Conservation (phyloP, 257 asterid species). For the Fraxinus anomala region DNA sequence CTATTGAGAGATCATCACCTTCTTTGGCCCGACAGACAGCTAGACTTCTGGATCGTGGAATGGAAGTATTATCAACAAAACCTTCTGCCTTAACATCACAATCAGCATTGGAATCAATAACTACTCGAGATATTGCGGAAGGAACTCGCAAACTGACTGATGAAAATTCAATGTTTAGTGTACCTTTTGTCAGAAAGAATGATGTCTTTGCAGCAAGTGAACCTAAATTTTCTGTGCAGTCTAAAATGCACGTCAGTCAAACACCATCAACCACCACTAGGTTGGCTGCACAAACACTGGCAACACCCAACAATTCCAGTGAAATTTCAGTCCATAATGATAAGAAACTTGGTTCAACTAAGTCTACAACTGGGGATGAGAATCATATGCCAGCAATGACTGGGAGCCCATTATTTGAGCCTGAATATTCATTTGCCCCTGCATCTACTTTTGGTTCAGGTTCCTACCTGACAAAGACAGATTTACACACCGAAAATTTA, state of each 20-base stretch:
- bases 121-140: conserved; percentile 30
- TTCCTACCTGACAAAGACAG: conserved; percentile 27
- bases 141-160: conserved; percentile 31
- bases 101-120: conserved; percentile 32
- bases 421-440: conserved; percentile 35
- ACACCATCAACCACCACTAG: conserved; percentile 32
- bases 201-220: conserved; percentile 33
- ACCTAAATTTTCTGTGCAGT: conserved; percentile 34
- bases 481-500: conserved; percentile 34
- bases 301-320: conserved; percentile 28
- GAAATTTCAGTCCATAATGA: conserved; percentile 29
- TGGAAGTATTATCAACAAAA: conserved; percentile 35
- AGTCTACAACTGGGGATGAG: conserved; percentile 36
- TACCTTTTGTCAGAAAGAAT: conserved; percentile 29
- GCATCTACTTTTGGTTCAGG: conserved; percentile 41
- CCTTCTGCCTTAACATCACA: conserved; percentile 29
- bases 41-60: conserved; percentile 35
- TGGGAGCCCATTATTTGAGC: conserved; percentile 25
- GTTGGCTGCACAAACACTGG: conserved; percentile 36
- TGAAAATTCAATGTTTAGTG: conserved; percentile 37
- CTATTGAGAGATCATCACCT: conserved; percentile 31
- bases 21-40: conserved; percentile 39
- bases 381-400: conserved; percentile 24
- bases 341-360: conserved; percentile 35
- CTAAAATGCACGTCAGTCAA: conserved; percentile 30